A percentile compares a stretch with the other conserved stretches of the same genome.
phyloP scores from a whole-genome alignment of 306 rosid species.

The Hippophae rhamnoides region DNA sequence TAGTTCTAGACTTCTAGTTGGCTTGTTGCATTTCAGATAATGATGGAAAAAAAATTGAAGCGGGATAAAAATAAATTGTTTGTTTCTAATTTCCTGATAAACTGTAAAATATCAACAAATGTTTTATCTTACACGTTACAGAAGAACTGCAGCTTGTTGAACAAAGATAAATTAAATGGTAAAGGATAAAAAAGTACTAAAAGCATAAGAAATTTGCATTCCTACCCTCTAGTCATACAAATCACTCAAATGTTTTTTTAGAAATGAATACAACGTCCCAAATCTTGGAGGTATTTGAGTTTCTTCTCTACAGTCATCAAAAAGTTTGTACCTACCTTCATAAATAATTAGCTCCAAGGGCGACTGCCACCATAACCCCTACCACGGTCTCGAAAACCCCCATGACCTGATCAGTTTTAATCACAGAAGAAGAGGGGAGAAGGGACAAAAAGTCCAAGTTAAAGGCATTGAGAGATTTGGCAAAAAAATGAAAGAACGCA shows the following conservation, averaged over 20 bases:
- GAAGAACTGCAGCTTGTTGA: slow-evolving; percentile 2
- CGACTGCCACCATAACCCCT: slow-evolving; percentile 52
- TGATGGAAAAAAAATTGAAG: not conserved
- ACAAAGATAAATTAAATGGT: not conserved
- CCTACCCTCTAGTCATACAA: slow-evolving; percentile 28
- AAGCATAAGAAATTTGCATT: slow-evolving; percentile 2
- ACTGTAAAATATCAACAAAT: slow-evolving; percentile 9
- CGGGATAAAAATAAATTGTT: not conserved
- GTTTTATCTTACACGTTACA: slow-evolving; percentile 2
- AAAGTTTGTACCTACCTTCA: not conserved
- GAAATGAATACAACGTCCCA: slow-evolving; percentile 14
- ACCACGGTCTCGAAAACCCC: slow-evolving; percentile 62
- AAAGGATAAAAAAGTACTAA: not conserved
- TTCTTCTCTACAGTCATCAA: slow-evolving; percentile 8
- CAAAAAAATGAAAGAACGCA: not conserved
- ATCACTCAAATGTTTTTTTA: slow-evolving; percentile 10
- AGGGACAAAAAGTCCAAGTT: not conserved
- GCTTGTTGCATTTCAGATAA: no score
- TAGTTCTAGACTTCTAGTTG: no score
- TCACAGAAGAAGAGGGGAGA: no score
- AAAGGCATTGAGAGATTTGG: not conserved
- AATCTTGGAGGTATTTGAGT: not conserved
- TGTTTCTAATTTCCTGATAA: not conserved
- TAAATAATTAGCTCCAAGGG: slow-evolving; percentile 46
- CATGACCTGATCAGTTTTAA: slow-evolving; percentile 32